phyloP scores from a whole-genome alignment of 129 eudicot species.

The Flaveria bidentis region DNA sequence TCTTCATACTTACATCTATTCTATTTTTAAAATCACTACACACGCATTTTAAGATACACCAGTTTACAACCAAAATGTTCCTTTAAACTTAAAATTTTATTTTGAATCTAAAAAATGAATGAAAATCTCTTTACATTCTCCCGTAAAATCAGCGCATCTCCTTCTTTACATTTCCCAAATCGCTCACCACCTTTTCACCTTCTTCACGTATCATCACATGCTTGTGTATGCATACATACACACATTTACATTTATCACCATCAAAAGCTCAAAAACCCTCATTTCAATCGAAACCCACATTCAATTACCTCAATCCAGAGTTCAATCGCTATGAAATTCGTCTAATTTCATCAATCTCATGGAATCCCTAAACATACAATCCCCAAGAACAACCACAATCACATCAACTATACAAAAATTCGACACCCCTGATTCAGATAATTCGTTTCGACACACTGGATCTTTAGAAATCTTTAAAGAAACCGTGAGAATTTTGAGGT shows the following conservation, averaged over 20 bases:
- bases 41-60: too few species aligned
- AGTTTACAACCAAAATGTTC: too few species aligned
- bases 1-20: too few species aligned
- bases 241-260: conserved; percentile 1
- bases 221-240: not conserved
- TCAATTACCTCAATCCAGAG: not conserved
- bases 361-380: not conserved
- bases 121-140: conserved; percentile 14
- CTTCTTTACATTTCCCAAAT: conserved; percentile 12
- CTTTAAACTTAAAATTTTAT: not conserved
- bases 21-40: too few species aligned
- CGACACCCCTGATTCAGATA: conserved; percentile 17
- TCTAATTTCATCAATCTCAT: conserved; percentile 7
- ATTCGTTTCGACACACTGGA: conserved; percentile 41
- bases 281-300: too few species aligned
- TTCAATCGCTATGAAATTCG: not conserved
- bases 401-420: not conserved
- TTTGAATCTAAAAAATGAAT: not conserved
- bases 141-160: conserved; percentile 20
- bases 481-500: conserved; percentile 58
- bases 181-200: conserved; percentile 32
- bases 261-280: not conserved
- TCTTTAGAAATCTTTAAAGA: conserved; percentile 68
- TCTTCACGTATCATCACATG: conserved; percentile 18
- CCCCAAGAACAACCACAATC: too few species aligned